Evolutionary conservation across 1,284 basidiomycete genomes (phyloP), one percentile per base, ranked within the genome.

Genomic region (Cutaneotrichosporon cavernicola): DNA sequence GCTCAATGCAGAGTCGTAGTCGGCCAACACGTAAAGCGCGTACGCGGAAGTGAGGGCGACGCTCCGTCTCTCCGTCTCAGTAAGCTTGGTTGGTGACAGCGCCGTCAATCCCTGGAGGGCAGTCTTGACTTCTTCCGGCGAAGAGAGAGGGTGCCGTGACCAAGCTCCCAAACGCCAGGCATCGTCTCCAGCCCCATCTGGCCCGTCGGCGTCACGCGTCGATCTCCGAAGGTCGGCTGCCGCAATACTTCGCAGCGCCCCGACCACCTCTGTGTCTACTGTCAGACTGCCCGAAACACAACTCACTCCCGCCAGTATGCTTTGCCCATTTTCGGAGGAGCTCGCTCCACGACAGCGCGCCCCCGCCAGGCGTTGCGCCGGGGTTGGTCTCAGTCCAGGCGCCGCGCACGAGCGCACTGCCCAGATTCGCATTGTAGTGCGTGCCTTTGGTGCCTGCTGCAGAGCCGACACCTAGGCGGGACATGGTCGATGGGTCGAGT

Each of bases 251-350:
- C 43, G 43, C 43, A 46, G 43, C 43, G 43, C 43, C 16, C 18
- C 43, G 43, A 46, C 43, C 43, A 46, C 18, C 43, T 46, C 43
- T 18, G 36, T 22, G 21, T 26, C 46, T 30, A 5, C 5, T 49
- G 16, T n/a, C 22, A 32, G n/a, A 11, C 2, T n/a, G n/a, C 11
- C n/a, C 14, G 9, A 26, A 11, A 11, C 9, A 32, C 6, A 34
- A 82, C 80, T 75, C 68, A 78, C 78, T 74, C n/a, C 78, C 77
- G 9, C 78, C 77, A 63, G 88, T 90, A 73, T 95, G 92, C 73
- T 94, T 95, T 72, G 89, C 89, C 83, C 92, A 93, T 77, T 96
- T 95, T 70, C 91, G 84, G 31, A 93, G 81, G 18, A 93, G 84
- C 72, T 92, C 90, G 3, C 85, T 83, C 92, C 92, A 95, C 13